These are phyloP conservation scores for Blepharisma undulans DNA, from an alignment of 169 alveolate species.

Conservation along the genomic window DNA sequence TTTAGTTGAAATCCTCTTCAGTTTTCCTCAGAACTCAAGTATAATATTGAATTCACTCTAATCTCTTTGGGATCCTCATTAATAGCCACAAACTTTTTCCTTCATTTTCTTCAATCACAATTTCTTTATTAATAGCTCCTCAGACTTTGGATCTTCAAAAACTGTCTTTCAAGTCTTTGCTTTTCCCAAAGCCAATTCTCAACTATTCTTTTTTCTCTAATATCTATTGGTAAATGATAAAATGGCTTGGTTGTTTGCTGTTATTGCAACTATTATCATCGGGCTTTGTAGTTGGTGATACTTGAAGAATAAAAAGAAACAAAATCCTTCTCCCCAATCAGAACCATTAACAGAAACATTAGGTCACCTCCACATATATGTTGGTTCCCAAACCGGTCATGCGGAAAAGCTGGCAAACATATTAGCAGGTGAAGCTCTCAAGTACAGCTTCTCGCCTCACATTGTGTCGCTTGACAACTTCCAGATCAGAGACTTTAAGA, in stretches of 20 bases:
- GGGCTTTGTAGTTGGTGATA: conserved; percentile 3
- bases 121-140: too few relatives aligned
- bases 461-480: conserved; percentile 5
- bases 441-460: conserved; percentile 26
- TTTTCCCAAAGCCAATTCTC: neutral
- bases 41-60: neutral
- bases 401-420: neutral
- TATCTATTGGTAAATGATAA: neutral
- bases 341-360: neutral
- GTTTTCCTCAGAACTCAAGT: neutral
- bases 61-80: neutral
- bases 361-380: conserved; percentile 38
- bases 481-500: conserved; percentile 29
- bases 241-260: conserved; percentile 24
- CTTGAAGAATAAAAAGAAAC: neutral
- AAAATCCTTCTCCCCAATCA: neutral
- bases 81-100: neutral
- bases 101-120: neutral
- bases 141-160: neutral
- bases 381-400: conserved; percentile 35
- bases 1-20: neutral
- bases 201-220: neutral
- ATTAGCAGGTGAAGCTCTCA: conserved; percentile 19
- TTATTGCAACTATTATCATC: neutral
- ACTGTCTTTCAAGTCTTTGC: neutral